These are phyloP conservation scores for Hypoxylon sp. DNA, from an alignment of 2,329 filamentous ascomycete species.

Conservation along the genomic window DNA sequence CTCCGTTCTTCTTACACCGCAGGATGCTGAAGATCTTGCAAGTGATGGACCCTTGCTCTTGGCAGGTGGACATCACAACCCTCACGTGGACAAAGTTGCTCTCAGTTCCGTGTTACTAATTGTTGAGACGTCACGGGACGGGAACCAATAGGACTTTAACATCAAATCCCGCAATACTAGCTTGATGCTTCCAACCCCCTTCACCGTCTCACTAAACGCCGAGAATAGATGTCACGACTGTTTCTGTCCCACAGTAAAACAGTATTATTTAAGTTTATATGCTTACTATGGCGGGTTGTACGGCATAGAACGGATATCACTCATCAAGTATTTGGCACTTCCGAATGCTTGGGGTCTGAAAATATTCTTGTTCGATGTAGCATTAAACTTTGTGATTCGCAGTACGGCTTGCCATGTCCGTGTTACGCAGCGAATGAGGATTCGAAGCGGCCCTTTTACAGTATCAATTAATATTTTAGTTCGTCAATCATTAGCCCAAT, in stretches of 20 bases:
- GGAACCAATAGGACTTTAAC: constrained; percentile 21
- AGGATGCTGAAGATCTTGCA: background rate
- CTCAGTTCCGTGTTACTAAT: constrained; percentile 16
- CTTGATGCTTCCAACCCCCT: constrained; percentile 14
- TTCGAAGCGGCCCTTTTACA: constrained; percentile 12
- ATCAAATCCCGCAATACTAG: constrained; percentile 25
- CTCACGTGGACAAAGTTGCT: constrained; percentile 27
- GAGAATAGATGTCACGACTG: constrained; percentile 12
- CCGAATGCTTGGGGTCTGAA: background rate
- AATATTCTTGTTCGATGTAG: constrained; percentile 12
- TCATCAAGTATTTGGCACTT: background rate
- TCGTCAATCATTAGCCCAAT: constrained; percentile 17
- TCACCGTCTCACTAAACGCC: constrained; percentile 25
- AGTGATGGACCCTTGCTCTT: constrained; percentile 6
- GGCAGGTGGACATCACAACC: constrained; percentile 1
- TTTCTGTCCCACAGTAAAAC: constrained; percentile 11
- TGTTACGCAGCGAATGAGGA: constrained; percentile 22
- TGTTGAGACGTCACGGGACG: constrained; percentile 7
- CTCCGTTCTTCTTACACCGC: constrained; percentile 9
- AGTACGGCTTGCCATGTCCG: constrained; percentile 5
- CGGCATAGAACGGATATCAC: constrained; percentile 4
- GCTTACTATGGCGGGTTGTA: background rate
- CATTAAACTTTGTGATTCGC: constrained; percentile 28
- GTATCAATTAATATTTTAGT: constrained; percentile 23
- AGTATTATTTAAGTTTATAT: background rate